phyloP scores from a whole-genome alignment of 2,329 filamentous ascomycete species.

The Aspergillus brasiliensis region DNA sequence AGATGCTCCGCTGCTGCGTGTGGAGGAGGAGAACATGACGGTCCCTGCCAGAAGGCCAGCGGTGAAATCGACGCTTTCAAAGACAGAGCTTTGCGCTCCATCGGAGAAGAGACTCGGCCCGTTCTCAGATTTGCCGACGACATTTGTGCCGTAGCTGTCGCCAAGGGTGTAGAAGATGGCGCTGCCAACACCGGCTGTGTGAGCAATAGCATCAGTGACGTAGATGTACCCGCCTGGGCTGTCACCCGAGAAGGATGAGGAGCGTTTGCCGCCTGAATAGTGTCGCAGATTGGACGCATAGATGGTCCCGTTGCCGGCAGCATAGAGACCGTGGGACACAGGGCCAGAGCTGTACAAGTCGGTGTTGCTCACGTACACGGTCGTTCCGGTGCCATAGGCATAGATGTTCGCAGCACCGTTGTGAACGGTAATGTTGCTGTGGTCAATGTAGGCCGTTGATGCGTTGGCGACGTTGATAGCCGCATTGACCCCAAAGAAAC shows the following conservation, averaged over 20 bases:
- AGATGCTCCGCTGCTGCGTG: conserved; percentile 21
- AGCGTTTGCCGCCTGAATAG: conserved; percentile 35
- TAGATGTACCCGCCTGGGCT: conserved; percentile 31
- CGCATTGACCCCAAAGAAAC: conserved; percentile 37
- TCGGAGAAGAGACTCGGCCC: conserved; percentile 31
- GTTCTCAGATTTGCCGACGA: conserved; percentile 26
- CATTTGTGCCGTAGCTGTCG: conserved; percentile 28
- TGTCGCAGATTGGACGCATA: conserved; percentile 25
- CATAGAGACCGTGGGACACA: conserved; percentile 36
- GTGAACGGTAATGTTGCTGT: conserved; percentile 37
- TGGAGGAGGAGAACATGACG: conserved; percentile 24
- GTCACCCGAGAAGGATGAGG: conserved; percentile 38
- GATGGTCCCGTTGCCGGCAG: conserved; percentile 35
- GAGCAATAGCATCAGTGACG: conserved; percentile 31
- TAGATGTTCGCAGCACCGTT: conserved; percentile 40
- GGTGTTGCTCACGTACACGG: conserved; percentile 28
- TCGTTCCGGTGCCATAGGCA: conserved; percentile 31
- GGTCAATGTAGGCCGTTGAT: conserved; percentile 25
- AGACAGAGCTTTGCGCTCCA: conserved; percentile 17
- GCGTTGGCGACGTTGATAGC: conserved; percentile 35
- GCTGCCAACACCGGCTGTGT: conserved; percentile 33
- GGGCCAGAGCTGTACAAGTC: conserved; percentile 38
- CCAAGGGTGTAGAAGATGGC: conserved; percentile 37
- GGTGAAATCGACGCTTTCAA: conserved; percentile 22
- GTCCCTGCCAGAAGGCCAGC: conserved; percentile 34